Conservation (phyloP, 2,329 filamentous ascomycete species). For the Fragosphaeria purpurea region DNA sequence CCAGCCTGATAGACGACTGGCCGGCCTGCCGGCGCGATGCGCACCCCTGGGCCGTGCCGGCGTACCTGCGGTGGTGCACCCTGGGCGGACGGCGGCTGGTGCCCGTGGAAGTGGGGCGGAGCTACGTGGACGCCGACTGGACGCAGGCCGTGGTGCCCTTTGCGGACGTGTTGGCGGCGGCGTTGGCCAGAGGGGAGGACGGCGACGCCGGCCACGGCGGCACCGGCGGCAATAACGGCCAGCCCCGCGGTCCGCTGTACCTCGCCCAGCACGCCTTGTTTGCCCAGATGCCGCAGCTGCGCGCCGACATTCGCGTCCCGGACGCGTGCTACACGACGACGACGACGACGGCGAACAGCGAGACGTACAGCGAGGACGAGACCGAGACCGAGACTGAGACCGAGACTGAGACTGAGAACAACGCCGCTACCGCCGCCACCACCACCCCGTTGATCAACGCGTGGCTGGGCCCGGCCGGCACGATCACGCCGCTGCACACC, state of each 20-base stretch:
- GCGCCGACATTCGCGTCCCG: conserved; percentile 66
- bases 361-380: conserved; percentile 8
- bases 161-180: conserved; percentile 50
- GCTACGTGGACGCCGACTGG: conserved; percentile 81
- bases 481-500: conserved; percentile 86
- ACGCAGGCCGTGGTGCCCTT: conserved; percentile 73
- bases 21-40: conserved; percentile 50
- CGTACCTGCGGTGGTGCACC: conserved; percentile 65
- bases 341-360: conserved; percentile 29
- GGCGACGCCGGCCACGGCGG: too few relatives aligned
- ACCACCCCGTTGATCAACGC: conserved; percentile 67
- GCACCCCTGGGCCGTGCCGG: conserved; percentile 60
- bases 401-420: background rate
- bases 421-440: background rate
- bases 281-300: conserved; percentile 65
- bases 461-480: conserved; percentile 83
- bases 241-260: conserved; percentile 51
- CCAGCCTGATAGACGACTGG: conserved; percentile 58
- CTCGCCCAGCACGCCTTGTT: conserved; percentile 89
- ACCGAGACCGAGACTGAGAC: background rate
- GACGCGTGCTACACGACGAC: conserved; percentile 74
- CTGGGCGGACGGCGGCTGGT: conserved; percentile 70
- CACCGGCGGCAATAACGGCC: background rate
- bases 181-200: background rate
- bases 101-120: conserved; percentile 75